Conservation (phyloP, 345 rosid genomes). For the Erodium maritimum region DNA sequence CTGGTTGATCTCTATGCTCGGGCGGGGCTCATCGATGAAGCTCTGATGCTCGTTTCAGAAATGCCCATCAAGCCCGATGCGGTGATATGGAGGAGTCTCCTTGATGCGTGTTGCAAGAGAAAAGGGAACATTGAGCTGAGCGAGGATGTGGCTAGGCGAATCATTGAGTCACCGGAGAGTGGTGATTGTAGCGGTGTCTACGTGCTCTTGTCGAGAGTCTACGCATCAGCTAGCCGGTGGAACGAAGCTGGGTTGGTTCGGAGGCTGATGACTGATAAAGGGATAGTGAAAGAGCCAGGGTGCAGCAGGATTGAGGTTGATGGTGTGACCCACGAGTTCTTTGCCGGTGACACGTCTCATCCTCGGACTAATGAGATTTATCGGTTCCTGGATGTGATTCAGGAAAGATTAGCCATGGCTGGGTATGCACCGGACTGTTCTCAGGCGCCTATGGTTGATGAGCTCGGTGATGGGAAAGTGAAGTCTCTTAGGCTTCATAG, state of each 20-base stretch:
- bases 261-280: conserved; percentile 57
- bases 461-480: conserved; percentile 28
- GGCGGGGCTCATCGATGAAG: conserved; percentile 59
- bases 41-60: conserved; percentile 38
- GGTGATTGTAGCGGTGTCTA: conserved; percentile 43
- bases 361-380: conserved; percentile 51
- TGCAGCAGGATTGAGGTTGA: conserved; percentile 72
- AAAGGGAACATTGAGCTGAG: conserved; percentile 49
- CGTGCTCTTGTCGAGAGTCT: conserved; percentile 61
- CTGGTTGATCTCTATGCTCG: conserved; percentile 61
- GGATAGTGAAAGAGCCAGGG: conserved; percentile 66
- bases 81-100: conserved; percentile 84
- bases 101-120: conserved; percentile 62
- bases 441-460: conserved; percentile 45
- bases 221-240: conserved; percentile 69
- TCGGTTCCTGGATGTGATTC: conserved; percentile 36
- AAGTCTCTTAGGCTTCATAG: conserved; percentile 52
- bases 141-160: conserved; percentile 46
- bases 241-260: conserved; percentile 58
- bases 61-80: conserved; percentile 73
- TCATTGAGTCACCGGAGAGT: conserved; percentile 31
- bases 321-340: conserved; percentile 60
- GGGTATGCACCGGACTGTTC: conserved; percentile 46
- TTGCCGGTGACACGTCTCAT: conserved; percentile 74
- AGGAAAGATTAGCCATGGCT: conserved; percentile 27